Base-by-base conservation (phyloP, 257 asterid genomes). In the Scutellaria baicalensis region DNA sequence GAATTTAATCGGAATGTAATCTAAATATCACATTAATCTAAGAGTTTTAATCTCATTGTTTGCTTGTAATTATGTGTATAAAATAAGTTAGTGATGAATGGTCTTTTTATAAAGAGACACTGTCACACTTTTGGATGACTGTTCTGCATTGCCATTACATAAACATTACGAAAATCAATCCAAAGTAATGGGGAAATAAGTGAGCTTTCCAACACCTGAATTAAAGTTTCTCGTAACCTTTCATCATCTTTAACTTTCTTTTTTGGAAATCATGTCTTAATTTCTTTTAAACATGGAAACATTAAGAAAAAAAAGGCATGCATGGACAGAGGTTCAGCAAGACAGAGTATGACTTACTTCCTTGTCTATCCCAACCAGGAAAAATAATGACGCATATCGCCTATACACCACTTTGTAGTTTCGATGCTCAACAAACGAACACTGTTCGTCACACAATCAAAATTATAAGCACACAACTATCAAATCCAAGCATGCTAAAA, bases 391-490 rank as follows among this genome's bases (percentile, higher is more conserved):
- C 3, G 99, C 99, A 66, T 93, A 93, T 62, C 97, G 83, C 84
- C 99, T 83, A 33, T 91, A 93, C 23, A 94, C 90, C 48, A 91
- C 80, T 82, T 93, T 90, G 88, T 93, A 93, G 86, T 81, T 94
- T 61, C 99, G 90, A 80, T 94, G 99, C 84, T 94, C 96, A 64
- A 94, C 96, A 64, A 94, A 91, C 3, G 99, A 91, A 86, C 99
- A 94, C 99, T 94, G 95, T 56, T 62, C 72, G 47, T 9, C 33
- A 66, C 2, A 71, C 50, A 75, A 71, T 38, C 60, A 66, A 23
- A 61, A 13, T 23, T 9, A 67, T 55, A 67, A 56, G 73, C 55
- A 27, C 60, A 35, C 62, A 57, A 13, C 47, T 11, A 42, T 4
- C 14, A n/a, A 31, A 61, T 16, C 17, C 63, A 4, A 5, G 48